Percentiles rank a stretch among this genome's conserved stretches.
Conservation (phyloP, 345 rosid genomes). For the Populus tremula region DNA sequence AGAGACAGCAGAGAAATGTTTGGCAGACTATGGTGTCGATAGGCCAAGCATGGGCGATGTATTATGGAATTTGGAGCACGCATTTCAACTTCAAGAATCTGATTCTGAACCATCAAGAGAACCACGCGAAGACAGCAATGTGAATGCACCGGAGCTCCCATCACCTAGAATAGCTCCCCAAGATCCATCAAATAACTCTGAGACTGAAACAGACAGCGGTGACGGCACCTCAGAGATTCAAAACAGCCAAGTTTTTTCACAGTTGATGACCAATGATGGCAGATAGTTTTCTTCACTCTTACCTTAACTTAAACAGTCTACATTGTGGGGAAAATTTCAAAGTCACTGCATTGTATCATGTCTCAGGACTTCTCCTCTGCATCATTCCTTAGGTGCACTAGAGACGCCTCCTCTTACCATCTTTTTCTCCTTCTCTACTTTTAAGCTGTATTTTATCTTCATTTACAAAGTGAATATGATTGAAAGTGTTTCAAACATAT, state of each 20-base stretch:
- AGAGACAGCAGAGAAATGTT: slow-evolving; percentile 93
- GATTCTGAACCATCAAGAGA: slow-evolving; percentile 47
- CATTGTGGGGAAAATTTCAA: too few species aligned
- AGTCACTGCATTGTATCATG: neutral
- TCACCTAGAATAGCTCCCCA: slow-evolving; percentile 19
- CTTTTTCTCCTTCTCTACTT: neutral
- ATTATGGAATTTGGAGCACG: slow-evolving; percentile 81
- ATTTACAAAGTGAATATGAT: neutral
- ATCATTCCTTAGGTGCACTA: neutral
- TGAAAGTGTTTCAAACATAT: neutral
- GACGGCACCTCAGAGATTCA: slow-evolving; percentile 52
- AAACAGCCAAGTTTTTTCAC: slow-evolving; percentile 80
- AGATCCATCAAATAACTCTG: slow-evolving; percentile 22
- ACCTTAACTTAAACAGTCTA: neutral
- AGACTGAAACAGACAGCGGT: slow-evolving; percentile 31
- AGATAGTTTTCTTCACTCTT: slow-evolving; percentile 35
- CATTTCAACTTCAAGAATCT: slow-evolving; percentile 79
- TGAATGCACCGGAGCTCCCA: slow-evolving; percentile 12
- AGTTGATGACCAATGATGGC: slow-evolving; percentile 78
- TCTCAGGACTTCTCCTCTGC: neutral
- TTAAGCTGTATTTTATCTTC: neutral
- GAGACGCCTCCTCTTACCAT: neutral
- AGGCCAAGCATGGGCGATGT: slow-evolving; percentile 95
- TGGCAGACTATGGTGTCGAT: slow-evolving; percentile 92
- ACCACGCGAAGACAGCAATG: slow-evolving; percentile 29